Evolutionary conservation across 768 basidiomycete genomes (phyloP), one percentile per base, ranked within the genome.

Genomic region (Boletus tylopilopsis): DNA sequence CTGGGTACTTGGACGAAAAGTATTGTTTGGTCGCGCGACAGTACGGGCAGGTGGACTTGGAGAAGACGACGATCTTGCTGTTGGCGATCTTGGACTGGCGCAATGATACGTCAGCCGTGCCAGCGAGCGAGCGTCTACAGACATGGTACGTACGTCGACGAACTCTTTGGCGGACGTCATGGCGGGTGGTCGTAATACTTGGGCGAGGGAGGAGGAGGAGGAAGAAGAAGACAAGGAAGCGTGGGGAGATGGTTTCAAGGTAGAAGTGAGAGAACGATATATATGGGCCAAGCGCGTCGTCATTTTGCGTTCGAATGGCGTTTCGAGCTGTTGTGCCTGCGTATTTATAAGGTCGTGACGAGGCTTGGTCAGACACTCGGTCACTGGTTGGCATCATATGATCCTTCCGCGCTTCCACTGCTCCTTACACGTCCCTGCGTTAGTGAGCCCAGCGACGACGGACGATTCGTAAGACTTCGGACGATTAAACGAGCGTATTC

Each of bases 21-120:
- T 81, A 67, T 0, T 42, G 29, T 61, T 85, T 85, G 22, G 81
- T 75, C 5, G 52, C 58, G 41, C 48, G 67, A 71, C 79, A 81
- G 62, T 71, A 80, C 6, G 76, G 76, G 63, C 84, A 86, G 35
- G 58, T 73, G 6, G 71, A 63, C 69, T 85, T 87, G 33, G 82
- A 81, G 61, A 85, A 85, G 39, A 84, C 75, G 37, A 72, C 70
- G 37, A 84, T 71, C 54, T 75, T 76, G 73, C 81, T 72, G 15
- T 71, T 63, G 5, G 61, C 50, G 53, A 86, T 81, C 22, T 73
- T 64, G 34, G 57, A 51, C 79, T 85, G 59, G 29, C n/a, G n/a
- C n/a, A n/a, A n/a, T n/a, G n/a, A n/a, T n/a, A n/a, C n/a, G n/a
- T n/a, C n/a, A n/a, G n/a, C n/a, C n/a, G 29, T 30, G 29, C 6